phyloP scores from a whole-genome alignment of 768 basidiomycete species.

The Pleurotus cornucopiae region DNA sequence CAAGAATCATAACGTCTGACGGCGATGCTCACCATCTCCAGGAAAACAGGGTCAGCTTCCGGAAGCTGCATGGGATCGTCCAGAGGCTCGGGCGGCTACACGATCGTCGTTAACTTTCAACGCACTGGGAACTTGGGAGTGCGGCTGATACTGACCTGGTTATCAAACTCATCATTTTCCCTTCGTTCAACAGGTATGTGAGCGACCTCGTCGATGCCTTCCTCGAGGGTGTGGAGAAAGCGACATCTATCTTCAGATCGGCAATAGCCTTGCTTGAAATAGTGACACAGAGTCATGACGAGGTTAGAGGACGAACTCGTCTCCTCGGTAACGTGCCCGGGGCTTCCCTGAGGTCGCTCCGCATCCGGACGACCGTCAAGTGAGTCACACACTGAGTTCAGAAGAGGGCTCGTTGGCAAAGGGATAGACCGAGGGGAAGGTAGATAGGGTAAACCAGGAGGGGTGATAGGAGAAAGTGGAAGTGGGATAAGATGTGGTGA shows the following conservation, averaged over 20 bases:
- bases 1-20: background rate
- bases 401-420: no score
- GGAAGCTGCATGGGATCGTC: background rate
- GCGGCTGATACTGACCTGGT: no score
- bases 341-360: background rate
- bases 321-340: no score
- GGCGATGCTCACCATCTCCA: background rate
- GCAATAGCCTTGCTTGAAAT: constrained; percentile 2
- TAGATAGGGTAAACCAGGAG: background rate
- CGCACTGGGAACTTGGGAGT: no score
- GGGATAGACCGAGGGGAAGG: background rate
- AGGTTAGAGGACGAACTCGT: background rate
- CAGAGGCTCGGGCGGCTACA: background rate
- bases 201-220: no score
- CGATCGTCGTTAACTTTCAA: no score
- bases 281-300: background rate
- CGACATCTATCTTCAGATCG: background rate
- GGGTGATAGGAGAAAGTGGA: background rate
- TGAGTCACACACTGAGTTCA: no score
- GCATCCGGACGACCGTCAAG: no score
- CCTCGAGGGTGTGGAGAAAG: constrained; percentile 6
- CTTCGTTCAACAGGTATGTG: no score
- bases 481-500: background rate
- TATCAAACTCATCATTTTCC: no score
- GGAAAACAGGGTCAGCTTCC: background rate